A percentile compares a stretch with the other conserved stretches of the same genome.
These are phyloP conservation scores for Metarhizium rileyi DNA, from an alignment of 2,329 filamentous ascomycete species.

Conservation along the genomic window DNA sequence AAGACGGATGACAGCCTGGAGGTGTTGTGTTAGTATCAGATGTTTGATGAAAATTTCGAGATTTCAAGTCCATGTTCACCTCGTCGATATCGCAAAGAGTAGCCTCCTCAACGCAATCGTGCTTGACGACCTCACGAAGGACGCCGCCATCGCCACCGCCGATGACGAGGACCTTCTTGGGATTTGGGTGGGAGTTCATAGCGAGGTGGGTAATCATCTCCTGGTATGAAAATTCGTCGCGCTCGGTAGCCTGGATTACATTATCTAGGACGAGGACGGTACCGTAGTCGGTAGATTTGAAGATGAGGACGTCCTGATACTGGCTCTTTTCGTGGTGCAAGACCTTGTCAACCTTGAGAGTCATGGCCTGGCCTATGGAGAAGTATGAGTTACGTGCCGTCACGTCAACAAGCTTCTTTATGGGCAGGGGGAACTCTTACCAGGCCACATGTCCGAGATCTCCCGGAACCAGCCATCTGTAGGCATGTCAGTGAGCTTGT, in stretches of 20 bases:
- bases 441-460: conserved; percentile 97
- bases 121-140: conserved; percentile 97
- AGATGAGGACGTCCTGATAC: conserved; percentile 98
- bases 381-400: conserved; percentile 6
- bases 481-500: neutral
- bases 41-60: conserved; percentile 30
- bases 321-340: conserved; percentile 98
- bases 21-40: conserved; percentile 1
- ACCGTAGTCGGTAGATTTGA: conserved; percentile 95
- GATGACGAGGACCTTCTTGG: conserved; percentile 97
- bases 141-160: conserved; percentile 96
- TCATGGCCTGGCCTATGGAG: conserved; percentile 81
- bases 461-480: conserved; percentile 99
- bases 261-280: conserved; percentile 96
- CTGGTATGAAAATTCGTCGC: conserved; percentile 98
- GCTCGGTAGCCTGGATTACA: conserved; percentile 97
- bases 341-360: conserved; percentile 92
- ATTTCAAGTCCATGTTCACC: conserved; percentile 33
- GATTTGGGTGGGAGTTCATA: conserved; percentile 97
- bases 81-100: conserved; percentile 98
- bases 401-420: neutral
- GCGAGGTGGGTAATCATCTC: conserved; percentile 99
- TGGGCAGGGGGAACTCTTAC: conserved; percentile 21
- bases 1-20: conserved; percentile 83
- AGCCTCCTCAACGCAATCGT: conserved; percentile 92